phyloP scores from a whole-genome alignment of 2,329 filamentous ascomycete genomes.

The Didymella keratinophila region DNA sequence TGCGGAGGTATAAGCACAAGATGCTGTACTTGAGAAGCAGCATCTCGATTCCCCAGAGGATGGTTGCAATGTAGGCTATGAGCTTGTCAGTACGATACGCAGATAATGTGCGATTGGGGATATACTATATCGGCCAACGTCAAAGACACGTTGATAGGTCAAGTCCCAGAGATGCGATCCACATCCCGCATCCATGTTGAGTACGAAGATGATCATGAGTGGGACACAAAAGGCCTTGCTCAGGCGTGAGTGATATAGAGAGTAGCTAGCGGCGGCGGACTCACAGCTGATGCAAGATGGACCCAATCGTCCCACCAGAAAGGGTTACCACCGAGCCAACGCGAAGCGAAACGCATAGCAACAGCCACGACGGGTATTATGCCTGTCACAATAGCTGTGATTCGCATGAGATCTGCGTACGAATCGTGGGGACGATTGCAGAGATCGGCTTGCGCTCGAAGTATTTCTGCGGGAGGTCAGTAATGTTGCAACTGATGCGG shows the following conservation, averaged over 20 bases:
- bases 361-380: background rate
- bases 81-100: background rate
- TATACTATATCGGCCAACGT: background rate
- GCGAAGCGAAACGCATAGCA: background rate
- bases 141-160: background rate
- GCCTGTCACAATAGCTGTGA: background rate
- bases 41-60: background rate
- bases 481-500: background rate
- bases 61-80: background rate
- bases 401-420: background rate
- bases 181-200: background rate
- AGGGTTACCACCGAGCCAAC: background rate
- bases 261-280: background rate
- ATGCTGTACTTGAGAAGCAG: background rate
- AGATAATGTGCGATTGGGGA: background rate
- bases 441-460: background rate
- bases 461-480: background rate
- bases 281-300: background rate
- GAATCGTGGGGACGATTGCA: background rate
- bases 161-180: background rate
- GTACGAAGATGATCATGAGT: background rate
- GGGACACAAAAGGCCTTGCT: background rate
- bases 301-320: background rate
- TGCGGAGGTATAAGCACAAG: background rate
- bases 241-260: background rate